Evolutionary conservation across 352 stramenopile species (phyloP), one percentile per base, ranked within the genome.

Genomic region (Blastocystis sp.): DNA sequence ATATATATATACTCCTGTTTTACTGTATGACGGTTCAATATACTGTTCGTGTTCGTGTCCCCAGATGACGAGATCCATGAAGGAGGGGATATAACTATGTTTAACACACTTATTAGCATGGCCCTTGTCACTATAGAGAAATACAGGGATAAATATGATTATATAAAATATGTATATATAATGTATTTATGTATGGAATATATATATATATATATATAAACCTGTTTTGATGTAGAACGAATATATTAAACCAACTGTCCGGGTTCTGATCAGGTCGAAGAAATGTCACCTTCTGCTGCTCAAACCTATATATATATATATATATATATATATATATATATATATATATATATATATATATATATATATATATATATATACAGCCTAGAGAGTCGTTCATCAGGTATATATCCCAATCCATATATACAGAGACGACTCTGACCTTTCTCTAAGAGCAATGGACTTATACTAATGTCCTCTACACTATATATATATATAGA

Each of bases 221-320:
- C n/a, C 89, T 78, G 73, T 98, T 98, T 75, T 98, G 91, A 73
- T 98, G 90, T 23, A 98, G 75, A 2, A 94, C 79, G 69, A 98
- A 95, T 27, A 98, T 84, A 67, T 91, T 95, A 68, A 95, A 96
- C 81, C 84, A 98, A 34, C 19, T 25, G 36, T 39, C 35, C 32
- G 30, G 25, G n/a, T 58, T 18, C 1, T 25, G 34, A n/a, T n/a
- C n/a, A 13, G 46, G 49, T 23, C 48, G 34, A 54, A 23, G 72
- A 58, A 56, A 73, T 34, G 37, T 76, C 36, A 45, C 42, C 19
- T 52, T 13, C 18, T 72, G 46, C 33, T 57, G 21, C 3, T 55
- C 33, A 21, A 73, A 74, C 33, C 59, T 66, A 25, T 13, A n/a
- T n/a, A n/a, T n/a, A n/a, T n/a, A n/a, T n/a, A n/a, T n/a, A n/a